These are phyloP conservation scores for Gastrolobium bilobum DNA, from an alignment of 306 rosid species.

Conservation along the genomic window DNA sequence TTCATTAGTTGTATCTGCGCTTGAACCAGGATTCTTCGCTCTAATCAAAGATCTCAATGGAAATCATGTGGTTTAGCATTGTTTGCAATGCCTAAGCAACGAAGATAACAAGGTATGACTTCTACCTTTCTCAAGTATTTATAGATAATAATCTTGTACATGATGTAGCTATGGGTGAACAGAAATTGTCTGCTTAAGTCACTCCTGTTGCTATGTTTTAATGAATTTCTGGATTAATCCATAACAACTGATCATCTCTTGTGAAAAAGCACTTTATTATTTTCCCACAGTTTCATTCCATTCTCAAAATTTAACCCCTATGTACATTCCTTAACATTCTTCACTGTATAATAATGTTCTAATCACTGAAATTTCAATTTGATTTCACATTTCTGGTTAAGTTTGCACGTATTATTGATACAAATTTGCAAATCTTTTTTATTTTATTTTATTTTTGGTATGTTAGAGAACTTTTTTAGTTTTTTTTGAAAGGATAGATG, in stretches of 20 bases:
- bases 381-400: not conserved
- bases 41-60: constrained; percentile 77
- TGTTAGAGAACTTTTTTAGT: not conserved
- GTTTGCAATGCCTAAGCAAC: constrained; percentile 64
- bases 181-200: constrained; percentile 8
- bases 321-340: not conserved
- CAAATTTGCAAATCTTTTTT: too few species aligned
- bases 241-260: constrained; percentile 22
- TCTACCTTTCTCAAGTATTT: not conserved
- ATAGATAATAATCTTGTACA: not conserved
- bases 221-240: constrained; percentile 15
- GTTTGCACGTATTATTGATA: not conserved
- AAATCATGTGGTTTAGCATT: constrained; percentile 73
- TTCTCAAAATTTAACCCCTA: constrained; percentile 5
- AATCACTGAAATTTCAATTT: not conserved
- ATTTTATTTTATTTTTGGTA: not conserved
- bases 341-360: not conserved
- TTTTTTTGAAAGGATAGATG: constrained; percentile 18
- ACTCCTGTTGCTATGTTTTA: not conserved
- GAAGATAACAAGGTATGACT: constrained; percentile 64
- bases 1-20: constrained; percentile 62
- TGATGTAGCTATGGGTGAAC: constrained; percentile 9
- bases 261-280: not conserved
- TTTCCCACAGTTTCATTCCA: not conserved
- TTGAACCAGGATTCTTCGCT: constrained; percentile 70